These are phyloP conservation scores for Iris macrosiphon DNA, from an alignment of 106 monocot species.

Conservation along the genomic window DNA sequence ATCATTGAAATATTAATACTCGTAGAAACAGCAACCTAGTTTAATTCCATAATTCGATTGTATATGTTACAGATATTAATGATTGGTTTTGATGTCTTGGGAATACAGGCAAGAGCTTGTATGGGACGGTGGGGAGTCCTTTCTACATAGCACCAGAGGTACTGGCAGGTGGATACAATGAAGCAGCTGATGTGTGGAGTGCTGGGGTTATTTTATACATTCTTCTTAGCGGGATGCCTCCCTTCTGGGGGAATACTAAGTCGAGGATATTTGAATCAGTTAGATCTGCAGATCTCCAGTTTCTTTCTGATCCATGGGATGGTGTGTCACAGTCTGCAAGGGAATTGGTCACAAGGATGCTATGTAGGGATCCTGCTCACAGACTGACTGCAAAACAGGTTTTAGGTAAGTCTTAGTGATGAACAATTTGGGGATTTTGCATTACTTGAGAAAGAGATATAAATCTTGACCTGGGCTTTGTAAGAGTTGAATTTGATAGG, in stretches of 20 bases:
- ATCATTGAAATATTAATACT: too few relatives aligned
- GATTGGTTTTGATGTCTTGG: neutral
- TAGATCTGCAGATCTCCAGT: conserved; percentile 50
- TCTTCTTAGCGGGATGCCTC: conserved; percentile 85
- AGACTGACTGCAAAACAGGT: conserved; percentile 64
- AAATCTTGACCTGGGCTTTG: too few relatives aligned
- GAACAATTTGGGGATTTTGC: neutral
- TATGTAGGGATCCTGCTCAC: conserved; percentile 51
- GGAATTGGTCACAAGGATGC: conserved; percentile 67
- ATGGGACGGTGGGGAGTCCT: conserved; percentile 85
- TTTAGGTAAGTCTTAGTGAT: conserved; percentile 36
- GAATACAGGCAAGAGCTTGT: conserved; percentile 59
- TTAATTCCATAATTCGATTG: too few relatives aligned
- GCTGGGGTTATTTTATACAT: conserved; percentile 90
- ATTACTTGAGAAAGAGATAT: too few relatives aligned
- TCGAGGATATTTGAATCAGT: conserved; percentile 84
- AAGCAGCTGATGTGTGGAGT: conserved; percentile 96
- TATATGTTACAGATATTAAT: too few relatives aligned
- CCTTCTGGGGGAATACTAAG: conserved; percentile 97
- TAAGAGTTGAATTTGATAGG: too few relatives aligned
- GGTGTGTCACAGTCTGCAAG: conserved; percentile 63
- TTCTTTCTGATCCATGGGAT: conserved; percentile 77
- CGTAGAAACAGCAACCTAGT: too few relatives aligned
- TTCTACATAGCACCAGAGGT: conserved; percentile 98
- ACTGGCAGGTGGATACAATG: conserved; percentile 75